Base-by-base conservation (phyloP, 257 asterid genomes). In the Primulina eburnea region DNA sequence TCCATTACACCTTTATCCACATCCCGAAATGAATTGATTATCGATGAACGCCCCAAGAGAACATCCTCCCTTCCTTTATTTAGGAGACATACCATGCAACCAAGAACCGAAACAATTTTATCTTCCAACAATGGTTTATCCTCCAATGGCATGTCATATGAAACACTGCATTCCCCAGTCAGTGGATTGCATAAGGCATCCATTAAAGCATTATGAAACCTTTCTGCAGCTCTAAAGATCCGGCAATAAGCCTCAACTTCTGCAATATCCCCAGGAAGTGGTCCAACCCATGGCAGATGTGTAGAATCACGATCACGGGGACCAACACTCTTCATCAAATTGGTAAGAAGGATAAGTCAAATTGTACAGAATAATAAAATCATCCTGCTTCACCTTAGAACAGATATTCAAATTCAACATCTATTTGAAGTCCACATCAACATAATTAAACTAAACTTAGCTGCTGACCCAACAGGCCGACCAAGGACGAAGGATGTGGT, bases 241-340 rank as follows among this genome's bases (percentile, higher is more conserved):
- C 99, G 83, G 72, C 99, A 94, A 67, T 90, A 94, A 71, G 99
- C 97, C 83, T 94, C 99, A 7, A 94, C 92, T 85, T 94, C 99
- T 17, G 99, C 94, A 28, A 94, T 87, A 73, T 94, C 96, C 40
- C 99, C 99, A 10, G 99, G 99, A 34, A 94, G 90, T 34, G 99
- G 99, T 57, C 99, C 99, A 71, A 86, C 83, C 91, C 84, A 82
- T 57, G 88, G 95, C 71, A 77, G 64, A 77, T 83, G 86, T 8
- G 89, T 78, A 59, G 86, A 77, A 61, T 82, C 95, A 26, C 78
- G 79, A 61, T 82, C 95, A 26, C 78, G 79, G 59, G 86, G 50
- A 80, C 83, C 80, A 65, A 32, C 73, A 78, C 82, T 76, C 88
- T 86, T 85, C 79, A 80, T 85, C 78, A 80, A 78, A 75, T 74